Conservation (phyloP, 1,284 basidiomycete species). For the Naganishia sp. region DNA sequence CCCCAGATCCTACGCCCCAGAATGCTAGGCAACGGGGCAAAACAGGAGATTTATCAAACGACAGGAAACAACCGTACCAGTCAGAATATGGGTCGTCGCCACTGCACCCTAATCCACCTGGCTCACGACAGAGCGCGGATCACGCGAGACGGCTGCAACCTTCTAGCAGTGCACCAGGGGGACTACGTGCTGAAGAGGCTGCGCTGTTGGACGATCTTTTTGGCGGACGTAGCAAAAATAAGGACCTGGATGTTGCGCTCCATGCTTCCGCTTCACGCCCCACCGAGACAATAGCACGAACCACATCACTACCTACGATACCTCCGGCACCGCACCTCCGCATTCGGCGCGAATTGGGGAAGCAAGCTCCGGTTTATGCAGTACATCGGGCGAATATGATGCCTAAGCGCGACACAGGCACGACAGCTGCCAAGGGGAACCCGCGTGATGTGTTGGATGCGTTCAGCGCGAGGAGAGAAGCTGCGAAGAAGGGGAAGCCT, state of each 20-base stretch:
- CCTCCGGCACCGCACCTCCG: constrained; percentile 8
- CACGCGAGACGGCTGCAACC: constrained; percentile 10
- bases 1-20: background rate
- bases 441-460: constrained; percentile 10
- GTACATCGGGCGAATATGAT: constrained; percentile 8
- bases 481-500: background rate
- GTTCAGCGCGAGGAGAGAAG: constrained; percentile 11
- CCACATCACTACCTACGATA: constrained; percentile 10
- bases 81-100: constrained; percentile 10
- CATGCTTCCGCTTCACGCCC: background rate
- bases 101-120: background rate
- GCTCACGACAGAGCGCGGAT: background rate
- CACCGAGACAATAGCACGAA: constrained; percentile 3
- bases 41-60: background rate
- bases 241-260: background rate
- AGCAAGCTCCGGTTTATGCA: constrained; percentile 5
- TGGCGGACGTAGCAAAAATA: constrained; percentile 13
- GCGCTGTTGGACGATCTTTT: constrained; percentile 14
- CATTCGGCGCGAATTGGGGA: constrained; percentile 7
- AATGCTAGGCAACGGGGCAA: background rate
- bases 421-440: background rate
- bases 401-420: background rate
- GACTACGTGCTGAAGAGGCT: constrained; percentile 9
- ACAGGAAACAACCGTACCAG: background rate
- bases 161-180: constrained; percentile 10